These are phyloP conservation scores for Chiua virens DNA, from an alignment of 768 basidiomycete genomes.

Conservation along the genomic window DNA sequence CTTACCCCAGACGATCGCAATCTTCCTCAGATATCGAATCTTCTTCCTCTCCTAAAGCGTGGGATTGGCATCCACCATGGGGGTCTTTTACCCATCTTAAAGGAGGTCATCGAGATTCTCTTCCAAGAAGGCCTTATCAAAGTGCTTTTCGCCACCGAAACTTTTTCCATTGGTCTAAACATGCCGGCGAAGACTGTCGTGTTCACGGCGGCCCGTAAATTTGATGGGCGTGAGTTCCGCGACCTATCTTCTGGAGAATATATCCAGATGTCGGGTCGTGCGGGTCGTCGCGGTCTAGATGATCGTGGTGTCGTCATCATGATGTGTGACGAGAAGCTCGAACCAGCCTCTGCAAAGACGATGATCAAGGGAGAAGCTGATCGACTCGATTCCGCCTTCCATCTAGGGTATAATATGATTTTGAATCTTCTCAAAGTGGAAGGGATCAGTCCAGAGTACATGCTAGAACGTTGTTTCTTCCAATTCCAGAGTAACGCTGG, in stretches of 20 bases:
- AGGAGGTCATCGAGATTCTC: conserved; percentile 98
- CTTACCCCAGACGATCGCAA: conserved; percentile 84
- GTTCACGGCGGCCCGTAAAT: conserved; percentile 93
- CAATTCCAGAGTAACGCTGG: conserved; percentile 95
- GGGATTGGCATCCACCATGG: conserved; percentile 99
- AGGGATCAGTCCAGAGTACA: conserved; percentile 96
- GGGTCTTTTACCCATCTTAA: conserved; percentile 93
- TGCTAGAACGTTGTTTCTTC: conserved; percentile 97
- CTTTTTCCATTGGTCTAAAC: conserved; percentile 96
- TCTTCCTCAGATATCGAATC: conserved; percentile 90
- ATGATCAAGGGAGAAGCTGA: conserved; percentile 99
- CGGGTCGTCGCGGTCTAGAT: conserved; percentile 94
- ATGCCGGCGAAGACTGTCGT: conserved; percentile 99
- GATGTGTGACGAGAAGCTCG: conserved; percentile 99
- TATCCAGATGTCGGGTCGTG: conserved; percentile 99
- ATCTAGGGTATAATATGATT: conserved; percentile 99
- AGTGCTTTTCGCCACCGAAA: conserved; percentile 97
- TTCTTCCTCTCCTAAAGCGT: conserved; percentile 89
- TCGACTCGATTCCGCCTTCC: conserved; percentile 95
- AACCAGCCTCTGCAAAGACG: conserved; percentile 84
- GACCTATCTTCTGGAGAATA: conserved; percentile 95
- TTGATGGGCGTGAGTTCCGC: conserved; percentile 93
- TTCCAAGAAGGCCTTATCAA: conserved; percentile 99
- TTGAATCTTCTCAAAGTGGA: conserved; percentile 98
- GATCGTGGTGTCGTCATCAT: conserved; percentile 99